Evolutionary conservation across 1,139 yeast genomes (phyloP), one percentile per base, ranked within the genome.

Genomic region (Hemisphaericaspora lyxosophila): DNA sequence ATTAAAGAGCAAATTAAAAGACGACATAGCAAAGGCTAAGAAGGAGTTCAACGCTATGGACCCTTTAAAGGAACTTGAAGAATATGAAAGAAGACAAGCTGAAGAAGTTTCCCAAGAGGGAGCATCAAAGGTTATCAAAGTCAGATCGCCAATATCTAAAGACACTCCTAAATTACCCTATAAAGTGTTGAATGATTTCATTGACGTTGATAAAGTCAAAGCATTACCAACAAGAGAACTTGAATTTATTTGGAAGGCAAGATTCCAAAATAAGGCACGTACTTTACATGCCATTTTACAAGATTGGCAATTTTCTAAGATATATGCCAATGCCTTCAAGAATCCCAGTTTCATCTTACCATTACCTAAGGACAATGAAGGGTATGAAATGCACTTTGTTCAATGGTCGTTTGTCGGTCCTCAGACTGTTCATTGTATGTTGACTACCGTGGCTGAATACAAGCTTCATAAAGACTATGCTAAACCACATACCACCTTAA

Each of bases 381-480:
- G 62, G 46, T 67, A 83, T 50, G 98, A 92, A 60, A 75, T 92
- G 69, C 97, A 92, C 57, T 89, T 85, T 57, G 80, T 89, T 14
- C 98, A 94, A 63, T 94, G 98, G 98, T 73, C 82, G 14, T 87
- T 89, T 60, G 92, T 85, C 2, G 96, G 95, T 0, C 83, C 88
- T 6, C 55, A 80, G 30, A 90, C 97, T 4, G 72, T 88, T 3
- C 96, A 94, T 63, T 87, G 96, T 59, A 76, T 94, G 77, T 70
- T 94, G 51, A 94, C 98, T 2, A 82, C 97, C 0, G 73, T 94
- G 45, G 94, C 95, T 1, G 98, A 94, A 61, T 94, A 80, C 63
- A 90, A 92, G 60, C 74, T 89, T 27, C 97, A 92, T 56, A 80
- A 80, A 45, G 97, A 90, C 55, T 94, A 73, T 61, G 96, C 98